A percentile compares a stretch with the other conserved stretches of the same genome.
phyloP scores from a whole-genome alignment of 129 eudicot species.

The Oenanthe sinensis region DNA sequence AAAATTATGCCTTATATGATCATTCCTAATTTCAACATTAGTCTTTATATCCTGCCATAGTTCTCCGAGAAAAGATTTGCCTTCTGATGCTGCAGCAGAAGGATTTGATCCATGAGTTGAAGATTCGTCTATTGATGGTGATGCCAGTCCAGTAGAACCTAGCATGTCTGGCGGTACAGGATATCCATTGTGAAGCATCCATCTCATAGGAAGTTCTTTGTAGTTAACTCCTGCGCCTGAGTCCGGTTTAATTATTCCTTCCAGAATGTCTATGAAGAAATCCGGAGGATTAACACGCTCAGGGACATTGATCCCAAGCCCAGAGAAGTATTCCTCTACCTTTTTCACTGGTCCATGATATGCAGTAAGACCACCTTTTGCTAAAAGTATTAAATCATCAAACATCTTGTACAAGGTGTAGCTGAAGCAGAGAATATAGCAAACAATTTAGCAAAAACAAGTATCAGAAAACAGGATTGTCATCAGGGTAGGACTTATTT shows the following conservation, averaged over 20 bases:
- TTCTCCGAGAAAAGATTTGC: constrained; percentile 54
- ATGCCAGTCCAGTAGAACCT: constrained; percentile 28
- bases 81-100: constrained; percentile 27
- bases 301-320: constrained; percentile 68
- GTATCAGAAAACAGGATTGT: background rate
- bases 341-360: constrained; percentile 76
- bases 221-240: constrained; percentile 33
- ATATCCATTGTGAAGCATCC: constrained; percentile 92
- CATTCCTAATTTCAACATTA: constrained; percentile 44
- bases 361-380: constrained; percentile 89
- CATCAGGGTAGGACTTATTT: background rate
- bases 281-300: constrained; percentile 90
- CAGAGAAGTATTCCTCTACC: constrained; percentile 78
- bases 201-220: constrained; percentile 81
- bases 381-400: constrained; percentile 85
- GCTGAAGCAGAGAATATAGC: constrained; percentile 37
- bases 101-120: constrained; percentile 30
- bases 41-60: constrained; percentile 70
- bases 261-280: constrained; percentile 75
- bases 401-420: constrained; percentile 90
- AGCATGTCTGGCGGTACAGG: constrained; percentile 77
- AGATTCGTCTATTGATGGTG: constrained; percentile 28
- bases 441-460: constrained; percentile 12
- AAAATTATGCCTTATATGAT: constrained; percentile 33
- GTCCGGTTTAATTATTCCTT: constrained; percentile 53